Percentiles rank a stretch among this genome's conserved stretches.
These are phyloP conservation scores for Trypanosoma theileri DNA, from an alignment of 208 protist genomes.

Conservation along the genomic window DNA sequence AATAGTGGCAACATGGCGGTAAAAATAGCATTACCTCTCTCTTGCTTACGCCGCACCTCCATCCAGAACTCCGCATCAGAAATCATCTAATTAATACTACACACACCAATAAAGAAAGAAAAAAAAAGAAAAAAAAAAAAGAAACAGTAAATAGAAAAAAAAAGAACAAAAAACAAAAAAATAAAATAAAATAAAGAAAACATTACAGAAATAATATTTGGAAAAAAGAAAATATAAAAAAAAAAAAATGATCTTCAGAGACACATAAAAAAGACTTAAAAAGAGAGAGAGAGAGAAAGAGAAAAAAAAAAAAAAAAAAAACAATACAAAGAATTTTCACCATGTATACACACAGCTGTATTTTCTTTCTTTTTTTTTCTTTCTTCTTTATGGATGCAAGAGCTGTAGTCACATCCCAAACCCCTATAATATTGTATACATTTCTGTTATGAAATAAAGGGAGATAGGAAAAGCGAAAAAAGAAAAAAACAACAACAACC, in stretches of 20 bases:
- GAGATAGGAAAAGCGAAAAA: no score
- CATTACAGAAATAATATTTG: not conserved
- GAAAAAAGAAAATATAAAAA: not conserved
- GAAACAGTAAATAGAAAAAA: not conserved
- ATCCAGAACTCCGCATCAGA: constrained; percentile 87
- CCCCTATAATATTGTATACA: no score
- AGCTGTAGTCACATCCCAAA: no score
- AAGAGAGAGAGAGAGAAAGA: not conserved
- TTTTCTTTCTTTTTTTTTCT: no score
- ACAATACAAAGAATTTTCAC: not conserved
- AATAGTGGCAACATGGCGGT: constrained; percentile 61
- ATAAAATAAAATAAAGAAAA: not conserved
- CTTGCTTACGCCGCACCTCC: constrained; percentile 55
- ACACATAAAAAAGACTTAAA: constrained; percentile 10
- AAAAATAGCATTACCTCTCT: constrained; percentile 68
- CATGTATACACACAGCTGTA: no score
- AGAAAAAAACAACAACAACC: no score
- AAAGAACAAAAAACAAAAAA: constrained; percentile 7
- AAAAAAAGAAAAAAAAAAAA: constrained; percentile 13
- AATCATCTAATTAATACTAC: constrained; percentile 55
- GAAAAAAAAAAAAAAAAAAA: constrained; percentile 7
- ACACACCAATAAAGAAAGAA: constrained; percentile 14
- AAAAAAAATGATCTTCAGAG: constrained; percentile 2
- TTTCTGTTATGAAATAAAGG: no score
- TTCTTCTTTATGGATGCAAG: no score